Conservation (phyloP, 257 asterid genomes). For the Thymus mandschuricus region DNA sequence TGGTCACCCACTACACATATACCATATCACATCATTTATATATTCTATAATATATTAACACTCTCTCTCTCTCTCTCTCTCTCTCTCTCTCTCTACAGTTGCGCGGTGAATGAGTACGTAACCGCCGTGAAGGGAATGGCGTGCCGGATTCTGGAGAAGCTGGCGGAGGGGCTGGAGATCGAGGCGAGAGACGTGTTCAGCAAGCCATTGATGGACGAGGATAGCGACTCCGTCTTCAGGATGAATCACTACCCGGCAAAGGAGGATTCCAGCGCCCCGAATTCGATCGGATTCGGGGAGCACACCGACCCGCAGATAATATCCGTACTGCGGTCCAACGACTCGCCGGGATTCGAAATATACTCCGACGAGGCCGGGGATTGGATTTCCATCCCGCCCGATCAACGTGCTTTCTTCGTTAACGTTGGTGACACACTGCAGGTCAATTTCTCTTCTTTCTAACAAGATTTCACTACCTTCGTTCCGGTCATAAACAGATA, state of each 20-base stretch:
- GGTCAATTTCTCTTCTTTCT: constrained; percentile 41
- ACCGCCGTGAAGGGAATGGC: constrained; percentile 60
- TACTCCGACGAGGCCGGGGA: constrained; percentile 53
- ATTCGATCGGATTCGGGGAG: constrained; percentile 72
- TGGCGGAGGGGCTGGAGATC: constrained; percentile 61
- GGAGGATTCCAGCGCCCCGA: constrained; percentile 23
- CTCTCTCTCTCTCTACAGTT: constrained; percentile 21
- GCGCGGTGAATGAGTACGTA: constrained; percentile 44
- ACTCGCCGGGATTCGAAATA: constrained; percentile 75
- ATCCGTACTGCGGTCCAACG: constrained; percentile 77
- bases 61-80: background rate
- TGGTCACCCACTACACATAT: constrained; percentile 36
- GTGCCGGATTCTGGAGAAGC: constrained; percentile 56
- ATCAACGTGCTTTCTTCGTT: constrained; percentile 71
- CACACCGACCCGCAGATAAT: constrained; percentile 94
- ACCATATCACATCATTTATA: no score
- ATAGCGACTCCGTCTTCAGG: constrained; percentile 68
- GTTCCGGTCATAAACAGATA: no score
- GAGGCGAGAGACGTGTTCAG: constrained; percentile 47
- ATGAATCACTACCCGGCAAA: constrained; percentile 67
- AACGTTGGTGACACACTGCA: constrained; percentile 86
- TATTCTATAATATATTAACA: no score
- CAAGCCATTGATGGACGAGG: constrained; percentile 57
- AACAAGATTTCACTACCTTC: no score
- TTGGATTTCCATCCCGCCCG: constrained; percentile 81